These are phyloP conservation scores for Cordyceps pruinosa DNA, from an alignment of 2,329 filamentous ascomycete genomes.

Conservation along the genomic window DNA sequence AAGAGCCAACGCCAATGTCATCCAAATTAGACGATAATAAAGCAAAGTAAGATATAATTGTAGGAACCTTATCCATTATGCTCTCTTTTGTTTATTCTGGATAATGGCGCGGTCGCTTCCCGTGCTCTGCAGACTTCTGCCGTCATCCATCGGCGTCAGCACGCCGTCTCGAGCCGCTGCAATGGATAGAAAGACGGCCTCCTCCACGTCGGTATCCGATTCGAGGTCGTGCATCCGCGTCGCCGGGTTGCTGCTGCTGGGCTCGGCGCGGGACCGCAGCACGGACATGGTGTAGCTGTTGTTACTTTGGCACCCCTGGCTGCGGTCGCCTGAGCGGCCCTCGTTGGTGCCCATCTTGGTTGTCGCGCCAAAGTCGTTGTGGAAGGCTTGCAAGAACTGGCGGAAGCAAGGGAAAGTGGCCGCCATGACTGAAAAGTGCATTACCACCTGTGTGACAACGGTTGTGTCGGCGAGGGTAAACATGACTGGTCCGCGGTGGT, in stretches of 20 bases:
- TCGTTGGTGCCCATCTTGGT: constrained; percentile 14
- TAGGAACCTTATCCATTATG: background rate
- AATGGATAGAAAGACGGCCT: background rate
- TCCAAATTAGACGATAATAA: background rate
- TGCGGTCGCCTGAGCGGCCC: background rate
- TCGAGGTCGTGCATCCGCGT: constrained; percentile 2
- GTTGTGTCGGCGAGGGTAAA: constrained; percentile 6
- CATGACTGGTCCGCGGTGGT: background rate
- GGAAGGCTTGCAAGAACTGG: constrained; percentile 17
- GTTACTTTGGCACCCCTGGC: background rate
- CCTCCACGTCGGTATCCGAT: constrained; percentile 7
- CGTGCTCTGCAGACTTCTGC: constrained; percentile 13
- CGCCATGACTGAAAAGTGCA: constrained; percentile 18
- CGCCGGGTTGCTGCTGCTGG: background rate
- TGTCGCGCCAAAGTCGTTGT: constrained; percentile 15
- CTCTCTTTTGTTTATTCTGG: background rate
- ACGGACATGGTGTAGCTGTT: constrained; percentile 13
- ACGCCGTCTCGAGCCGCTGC: background rate
- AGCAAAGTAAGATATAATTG: background rate
- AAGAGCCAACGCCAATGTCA: background rate
- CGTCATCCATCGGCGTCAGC: constrained; percentile 5
- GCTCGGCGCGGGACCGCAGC: background rate
- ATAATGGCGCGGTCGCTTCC: constrained; percentile 16
- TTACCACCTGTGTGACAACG: constrained; percentile 15
- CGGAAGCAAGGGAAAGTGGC: constrained; percentile 18